Base-by-base conservation (phyloP, 257 asterid genomes). In the Solanum appendiculatum region DNA sequence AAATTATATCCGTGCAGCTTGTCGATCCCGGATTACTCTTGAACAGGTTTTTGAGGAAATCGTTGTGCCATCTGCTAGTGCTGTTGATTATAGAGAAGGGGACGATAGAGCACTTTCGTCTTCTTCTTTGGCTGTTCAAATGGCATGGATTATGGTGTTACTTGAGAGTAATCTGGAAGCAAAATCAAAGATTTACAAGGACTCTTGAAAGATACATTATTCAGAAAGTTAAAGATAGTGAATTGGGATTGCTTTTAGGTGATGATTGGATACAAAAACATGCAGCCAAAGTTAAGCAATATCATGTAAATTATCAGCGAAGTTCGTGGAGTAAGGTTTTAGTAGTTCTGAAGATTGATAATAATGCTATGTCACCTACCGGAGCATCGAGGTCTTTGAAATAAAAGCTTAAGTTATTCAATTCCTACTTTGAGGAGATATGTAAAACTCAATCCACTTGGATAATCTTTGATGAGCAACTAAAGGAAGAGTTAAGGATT, bases 1-100 rank as follows among this genome's bases (percentile, higher is more conserved):
- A 99, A 97, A 97, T 89, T 97, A 97, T 90, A 92, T 97, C 20
- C 98, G 98, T 0, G 99, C 99, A 5, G 99, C 99, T 6, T 97
- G 98, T 83, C 91, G 98, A n/a, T 97, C 99, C 1, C 90, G 95
- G 82, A 88, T 82, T 66, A 93, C 99, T 12, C 88, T 97, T 83
- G 98, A 94, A 84, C 99, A 95, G 89, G 95, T 97, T 82, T 97
- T 97, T 56, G 98, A 93, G 86, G 99, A 96, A 68, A 87, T 88
- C 18, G 72, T 10, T 66, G 74, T 66, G 37, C 74, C 74, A 66
- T 66, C 87, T 87, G 86, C 91, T 64, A 86, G 86, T 66, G 86
- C 82, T 87, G 87, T 89, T 87, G 97, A 93, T 84, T 94, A 91
- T 29, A 90, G 74, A 63, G 74, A 93, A 88, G 96, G 93, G 90